Evolutionary conservation across 768 basidiomycete species (phyloP).

Genomic region (Suillus sp.): DNA sequence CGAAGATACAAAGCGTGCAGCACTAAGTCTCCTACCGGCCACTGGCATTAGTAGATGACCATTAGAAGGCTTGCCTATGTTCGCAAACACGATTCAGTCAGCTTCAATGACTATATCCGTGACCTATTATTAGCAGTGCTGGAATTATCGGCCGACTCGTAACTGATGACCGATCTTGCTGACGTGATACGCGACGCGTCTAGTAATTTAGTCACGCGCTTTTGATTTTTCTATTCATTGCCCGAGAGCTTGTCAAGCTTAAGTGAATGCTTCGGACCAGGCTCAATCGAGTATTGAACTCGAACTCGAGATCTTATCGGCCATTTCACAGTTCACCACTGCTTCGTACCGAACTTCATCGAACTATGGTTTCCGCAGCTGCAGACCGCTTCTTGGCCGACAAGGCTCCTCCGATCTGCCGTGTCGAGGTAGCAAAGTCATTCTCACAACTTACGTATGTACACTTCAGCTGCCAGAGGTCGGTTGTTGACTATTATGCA

Average conservation of each 20-base stretch:
- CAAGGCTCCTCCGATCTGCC: conserved; percentile 72
- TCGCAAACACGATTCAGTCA: neutral
- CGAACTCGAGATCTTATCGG: conserved; percentile 13
- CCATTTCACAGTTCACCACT: neutral
- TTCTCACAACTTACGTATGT: conserved; percentile 69
- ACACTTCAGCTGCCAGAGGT: neutral
- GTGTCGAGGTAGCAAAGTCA: conserved; percentile 64
- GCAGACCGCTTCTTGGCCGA: conserved; percentile 76
- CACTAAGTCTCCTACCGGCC: too few relatives aligned
- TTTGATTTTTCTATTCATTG: neutral
- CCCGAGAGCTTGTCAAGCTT: neutral
- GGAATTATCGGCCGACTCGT: neutral
- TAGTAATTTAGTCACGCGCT: neutral
- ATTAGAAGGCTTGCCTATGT: neutral
- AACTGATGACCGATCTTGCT: neutral
- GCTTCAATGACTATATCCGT: too few relatives aligned
- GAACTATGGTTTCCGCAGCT: conserved; percentile 38
- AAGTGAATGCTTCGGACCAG: conserved; percentile 12
- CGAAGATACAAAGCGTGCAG: neutral
- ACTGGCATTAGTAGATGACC: too few relatives aligned
- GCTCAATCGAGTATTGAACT: conserved; percentile 14
- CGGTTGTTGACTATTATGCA: conserved; percentile 30
- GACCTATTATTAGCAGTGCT: too few relatives aligned
- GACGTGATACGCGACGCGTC: neutral
- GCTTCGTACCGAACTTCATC: neutral